Conservation (phyloP, 1,139 yeast species). For the Kodamaea arcana region DNA sequence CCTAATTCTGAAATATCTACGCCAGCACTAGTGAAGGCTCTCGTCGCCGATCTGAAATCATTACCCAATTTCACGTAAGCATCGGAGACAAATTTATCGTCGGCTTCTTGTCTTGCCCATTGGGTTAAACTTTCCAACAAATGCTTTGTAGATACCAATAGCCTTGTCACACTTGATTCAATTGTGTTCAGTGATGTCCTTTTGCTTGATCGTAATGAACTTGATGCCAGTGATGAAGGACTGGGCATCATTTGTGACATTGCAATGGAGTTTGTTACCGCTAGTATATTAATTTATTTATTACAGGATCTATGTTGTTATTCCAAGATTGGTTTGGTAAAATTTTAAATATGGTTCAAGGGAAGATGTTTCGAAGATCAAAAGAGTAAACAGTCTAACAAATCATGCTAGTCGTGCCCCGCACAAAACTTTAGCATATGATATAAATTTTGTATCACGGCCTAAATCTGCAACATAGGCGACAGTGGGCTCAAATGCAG, state of each 20-base stretch:
- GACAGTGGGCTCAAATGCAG: too few species aligned
- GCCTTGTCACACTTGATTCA: constrained; percentile 77
- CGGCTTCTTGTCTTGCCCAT: constrained; percentile 82
- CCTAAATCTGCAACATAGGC: too few species aligned
- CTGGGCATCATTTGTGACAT: constrained; percentile 6
- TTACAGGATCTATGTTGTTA: too few species aligned
- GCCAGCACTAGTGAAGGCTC: constrained; percentile 66
- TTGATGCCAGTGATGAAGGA: constrained; percentile 6
- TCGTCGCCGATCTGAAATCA: constrained; percentile 83
- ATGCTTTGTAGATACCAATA: constrained; percentile 85
- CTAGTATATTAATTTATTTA: too few species aligned
- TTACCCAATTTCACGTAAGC: constrained; percentile 91
- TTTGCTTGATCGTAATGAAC: constrained; percentile 14
- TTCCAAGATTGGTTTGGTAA: too few species aligned
- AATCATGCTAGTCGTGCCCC: neutral
- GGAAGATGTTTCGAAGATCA: neutral
- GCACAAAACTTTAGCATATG: too few species aligned
- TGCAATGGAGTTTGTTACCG: too few species aligned
- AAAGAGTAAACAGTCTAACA: neutral
- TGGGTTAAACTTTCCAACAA: constrained; percentile 78
- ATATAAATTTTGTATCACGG: too few species aligned
- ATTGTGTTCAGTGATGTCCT: constrained; percentile 54
- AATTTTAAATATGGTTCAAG: neutral
- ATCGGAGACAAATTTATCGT: constrained; percentile 83
- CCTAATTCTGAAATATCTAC: constrained; percentile 68